These are phyloP conservation scores for Pyrenochaeta sp. DNA, from an alignment of 2,329 filamentous ascomycete species.

Conservation along the genomic window DNA sequence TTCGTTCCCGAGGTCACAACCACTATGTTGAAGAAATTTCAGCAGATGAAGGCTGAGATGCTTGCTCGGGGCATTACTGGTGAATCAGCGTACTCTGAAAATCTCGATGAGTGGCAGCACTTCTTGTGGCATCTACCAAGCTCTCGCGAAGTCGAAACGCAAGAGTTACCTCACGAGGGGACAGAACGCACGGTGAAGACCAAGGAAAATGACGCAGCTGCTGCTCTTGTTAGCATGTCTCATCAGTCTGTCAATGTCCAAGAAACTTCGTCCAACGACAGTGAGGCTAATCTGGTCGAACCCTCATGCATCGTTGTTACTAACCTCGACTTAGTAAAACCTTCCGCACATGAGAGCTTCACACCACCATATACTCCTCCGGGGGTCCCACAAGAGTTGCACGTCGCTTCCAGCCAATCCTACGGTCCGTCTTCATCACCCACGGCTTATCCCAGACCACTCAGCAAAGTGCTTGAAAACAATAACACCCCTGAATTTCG, in stretches of 20 bases:
- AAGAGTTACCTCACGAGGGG: not conserved
- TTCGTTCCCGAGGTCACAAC: slow-evolving; percentile 18
- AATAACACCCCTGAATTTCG: too few species aligned
- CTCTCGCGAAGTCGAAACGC: not conserved
- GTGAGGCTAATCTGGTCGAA: too few species aligned
- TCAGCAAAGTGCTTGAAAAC: too few species aligned
- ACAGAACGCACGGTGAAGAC: not conserved
- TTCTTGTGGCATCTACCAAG: slow-evolving; percentile 6
- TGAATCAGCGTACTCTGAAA: slow-evolving; percentile 5
- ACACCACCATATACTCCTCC: too few species aligned
- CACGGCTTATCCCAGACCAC: too few species aligned
- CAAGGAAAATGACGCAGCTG: slow-evolving; percentile 7
- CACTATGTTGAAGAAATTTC: slow-evolving; percentile 17
- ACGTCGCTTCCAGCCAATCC: too few species aligned
- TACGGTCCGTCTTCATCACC: too few species aligned
- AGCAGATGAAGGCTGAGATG: slow-evolving; percentile 10
- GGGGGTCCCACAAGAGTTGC: too few species aligned
- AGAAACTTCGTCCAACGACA: not conserved
- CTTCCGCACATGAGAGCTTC: too few species aligned
- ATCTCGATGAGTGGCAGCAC: slow-evolving; percentile 12
- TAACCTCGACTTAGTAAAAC: too few species aligned
- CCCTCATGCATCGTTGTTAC: too few species aligned
- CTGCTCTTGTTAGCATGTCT: slow-evolving; percentile 7
- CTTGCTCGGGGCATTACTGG: slow-evolving; percentile 4
- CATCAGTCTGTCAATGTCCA: not conserved